Evolutionary conservation across 352 stramenopile genomes (phyloP).

Genomic region (Lagenidium giganteum): DNA sequence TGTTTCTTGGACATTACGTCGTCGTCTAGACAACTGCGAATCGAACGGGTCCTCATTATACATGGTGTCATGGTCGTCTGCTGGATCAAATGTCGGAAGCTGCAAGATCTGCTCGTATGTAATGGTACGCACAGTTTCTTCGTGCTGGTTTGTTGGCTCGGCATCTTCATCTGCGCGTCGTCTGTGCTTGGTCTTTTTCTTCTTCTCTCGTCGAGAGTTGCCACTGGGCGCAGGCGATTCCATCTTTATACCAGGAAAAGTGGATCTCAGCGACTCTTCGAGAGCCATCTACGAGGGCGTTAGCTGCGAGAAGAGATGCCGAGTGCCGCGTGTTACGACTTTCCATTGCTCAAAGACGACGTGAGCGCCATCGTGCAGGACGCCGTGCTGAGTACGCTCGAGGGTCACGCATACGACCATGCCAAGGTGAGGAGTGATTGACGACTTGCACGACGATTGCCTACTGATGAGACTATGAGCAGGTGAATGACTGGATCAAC

Average conservation of each 20-base stretch:
- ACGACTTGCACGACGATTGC: neutral
- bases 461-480: neutral
- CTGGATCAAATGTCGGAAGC: conserved; percentile 5
- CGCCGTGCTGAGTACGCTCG: conserved; percentile 59
- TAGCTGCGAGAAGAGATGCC: neutral
- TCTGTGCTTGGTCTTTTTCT: conserved; percentile 1
- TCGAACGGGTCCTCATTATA: too few relatives aligned
- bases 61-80: conserved; percentile 7
- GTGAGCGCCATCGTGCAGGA: conserved; percentile 72
- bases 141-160: neutral
- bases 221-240: too few relatives aligned
- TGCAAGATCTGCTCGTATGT: conserved; percentile 18
- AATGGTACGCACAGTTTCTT: conserved; percentile 2
- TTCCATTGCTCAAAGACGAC: conserved; percentile 68
- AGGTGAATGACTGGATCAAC: conserved; percentile 73
- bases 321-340: conserved; percentile 49
- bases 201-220: conserved; percentile 1
- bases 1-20: too few relatives aligned
- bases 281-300: too few relatives aligned
- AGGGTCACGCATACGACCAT: conserved; percentile 79
- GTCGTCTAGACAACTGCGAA: too few relatives aligned
- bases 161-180: neutral
- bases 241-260: too few relatives aligned
- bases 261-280: conserved; percentile 14
- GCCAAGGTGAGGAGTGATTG: conserved; percentile 31